These are phyloP conservation scores for Chrysanthemum makinoi DNA, from an alignment of 129 eudicot species.

Conservation along the genomic window DNA sequence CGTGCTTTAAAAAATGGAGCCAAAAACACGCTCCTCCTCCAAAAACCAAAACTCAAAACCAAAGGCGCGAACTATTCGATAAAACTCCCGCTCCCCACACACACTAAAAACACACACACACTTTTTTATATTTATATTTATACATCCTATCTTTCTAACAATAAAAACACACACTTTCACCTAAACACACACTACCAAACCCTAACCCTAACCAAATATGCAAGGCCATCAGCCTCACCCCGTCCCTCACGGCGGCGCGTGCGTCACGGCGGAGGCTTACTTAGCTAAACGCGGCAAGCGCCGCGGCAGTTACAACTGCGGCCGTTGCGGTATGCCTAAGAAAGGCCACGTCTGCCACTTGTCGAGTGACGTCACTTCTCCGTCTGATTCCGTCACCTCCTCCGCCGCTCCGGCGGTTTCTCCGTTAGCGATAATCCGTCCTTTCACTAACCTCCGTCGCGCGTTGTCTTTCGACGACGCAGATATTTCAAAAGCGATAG, in stretches of 20 bases:
- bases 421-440: constrained; percentile 32
- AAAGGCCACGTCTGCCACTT: constrained; percentile 69
- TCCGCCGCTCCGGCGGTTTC: constrained; percentile 22
- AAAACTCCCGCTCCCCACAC: constrained; percentile 53
- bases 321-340: constrained; percentile 88
- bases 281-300: constrained; percentile 54
- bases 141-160: not conserved
- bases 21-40: constrained; percentile 32
- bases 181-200: constrained; percentile 16
- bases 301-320: constrained; percentile 91
- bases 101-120: not conserved
- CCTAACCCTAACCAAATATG: constrained; percentile 34
- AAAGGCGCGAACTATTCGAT: constrained; percentile 52
- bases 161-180: not conserved
- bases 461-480: constrained; percentile 66
- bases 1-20: constrained; percentile 22
- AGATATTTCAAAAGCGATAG: not conserved
- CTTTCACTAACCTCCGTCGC: constrained; percentile 45
- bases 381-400: constrained; percentile 13
- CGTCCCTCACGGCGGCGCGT: constrained; percentile 41
- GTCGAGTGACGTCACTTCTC: not conserved
- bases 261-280: constrained; percentile 45
- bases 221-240: constrained; percentile 69
- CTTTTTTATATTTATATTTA: not conserved
- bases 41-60: constrained; percentile 13